Base-by-base conservation (phyloP, 2,329 filamentous ascomycete genomes). In the Lecanicillium sp. region DNA sequence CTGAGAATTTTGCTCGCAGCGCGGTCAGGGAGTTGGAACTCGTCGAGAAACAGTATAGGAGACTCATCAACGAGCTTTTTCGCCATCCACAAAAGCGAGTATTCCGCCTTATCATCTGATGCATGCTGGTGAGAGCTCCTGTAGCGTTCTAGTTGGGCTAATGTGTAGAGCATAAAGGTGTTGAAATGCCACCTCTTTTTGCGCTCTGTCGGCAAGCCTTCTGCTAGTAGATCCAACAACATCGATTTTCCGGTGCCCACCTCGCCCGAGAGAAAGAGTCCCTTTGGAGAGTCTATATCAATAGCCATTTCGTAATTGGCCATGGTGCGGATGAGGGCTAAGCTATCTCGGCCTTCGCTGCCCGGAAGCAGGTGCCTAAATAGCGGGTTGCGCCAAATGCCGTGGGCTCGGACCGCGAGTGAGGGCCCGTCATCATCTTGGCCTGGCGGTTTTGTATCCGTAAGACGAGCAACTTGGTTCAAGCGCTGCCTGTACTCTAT, bases 221-320 rank as follows among this genome's bases (percentile, higher is more conserved):
- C 81, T 12, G 84, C 83, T n/a, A 92, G 76, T 0, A 92, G 64
- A 51, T 90, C 85, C 12, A 89, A 71, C n/a, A 92, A 71, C 83
- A 92, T 88, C 5, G 79, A 84, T 57, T 92, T 92, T 12, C 86
- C 85, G 0, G 83, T 87, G 10, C 86, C 86, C 2, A 92, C 86
- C 53, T 88, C 84, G 6, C 86, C 85, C 18, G 87, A 86, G 0
- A 92, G 68, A 53, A 90, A 80, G 13, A 92, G 62, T 0, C 86
- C 86, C 48, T 72, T 77, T 0, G 86, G 86, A 0, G 82, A 87
- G 49, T 84, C 70, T 34, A 89, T 71, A 33, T 78, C 67, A 44
- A 87, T 71, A 10, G 85, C 85, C 15, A 77, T 75, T 54, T 89
- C 79, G 53, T 88, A 75, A 47, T 71, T 77, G 1, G 79, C 82